A percentile compares a stretch with the other conserved stretches of the same genome.
Conservation (phyloP, 495 filamentous ascomycete genomes). For the Oleoguttula mirabilis region DNA sequence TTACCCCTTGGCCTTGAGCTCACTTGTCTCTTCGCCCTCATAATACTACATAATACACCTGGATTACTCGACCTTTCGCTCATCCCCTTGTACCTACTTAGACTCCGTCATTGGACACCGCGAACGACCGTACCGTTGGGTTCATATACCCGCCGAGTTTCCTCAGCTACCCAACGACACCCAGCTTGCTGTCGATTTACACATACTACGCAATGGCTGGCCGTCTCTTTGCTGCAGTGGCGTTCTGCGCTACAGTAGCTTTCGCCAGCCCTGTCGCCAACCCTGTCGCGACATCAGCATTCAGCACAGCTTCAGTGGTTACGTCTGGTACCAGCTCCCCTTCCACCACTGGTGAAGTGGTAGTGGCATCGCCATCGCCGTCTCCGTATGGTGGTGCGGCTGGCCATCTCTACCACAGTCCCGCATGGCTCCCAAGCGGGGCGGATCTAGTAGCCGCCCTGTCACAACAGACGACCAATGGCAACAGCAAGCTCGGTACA, state of each 20-base stretch:
- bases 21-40: no score
- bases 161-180: no score
- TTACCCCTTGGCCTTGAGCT: no score
- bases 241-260: background rate
- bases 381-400: background rate
- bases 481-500: slow-evolving; percentile 19
- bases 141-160: no score
- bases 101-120: no score
- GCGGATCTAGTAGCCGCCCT: slow-evolving; percentile 12
- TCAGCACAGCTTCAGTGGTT: background rate
- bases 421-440: background rate
- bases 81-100: no score
- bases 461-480: slow-evolving; percentile 16
- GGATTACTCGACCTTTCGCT: no score
- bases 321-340: background rate
- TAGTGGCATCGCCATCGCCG: background rate
- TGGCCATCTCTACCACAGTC: background rate
- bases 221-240: background rate
- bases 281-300: background rate
- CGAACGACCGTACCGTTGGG: no score
- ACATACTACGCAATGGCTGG: background rate
- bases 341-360: background rate
- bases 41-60: no score
- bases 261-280: background rate
- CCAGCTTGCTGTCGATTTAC: no score